These are phyloP conservation scores for Pestalotiopsis sp. DNA, from an alignment of 2,329 filamentous ascomycete genomes.

Conservation along the genomic window DNA sequence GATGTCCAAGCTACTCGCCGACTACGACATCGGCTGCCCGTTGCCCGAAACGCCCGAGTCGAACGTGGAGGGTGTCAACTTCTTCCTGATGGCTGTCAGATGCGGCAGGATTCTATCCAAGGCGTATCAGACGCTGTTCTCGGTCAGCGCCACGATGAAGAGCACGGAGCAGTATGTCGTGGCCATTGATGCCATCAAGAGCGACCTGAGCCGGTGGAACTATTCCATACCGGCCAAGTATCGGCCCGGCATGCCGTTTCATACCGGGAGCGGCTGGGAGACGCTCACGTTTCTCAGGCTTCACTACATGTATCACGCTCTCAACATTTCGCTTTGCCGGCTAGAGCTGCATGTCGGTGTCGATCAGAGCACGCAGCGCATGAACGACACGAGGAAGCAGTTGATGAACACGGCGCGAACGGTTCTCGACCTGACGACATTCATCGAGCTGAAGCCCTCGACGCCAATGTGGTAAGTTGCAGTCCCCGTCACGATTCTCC, in stretches of 20 bases:
- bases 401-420: slow-evolving; percentile 9
- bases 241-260: slow-evolving; percentile 6
- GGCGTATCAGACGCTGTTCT: slow-evolving; percentile 10
- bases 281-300: slow-evolving; percentile 1
- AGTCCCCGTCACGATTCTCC: neutral
- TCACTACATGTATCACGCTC: slow-evolving; percentile 9
- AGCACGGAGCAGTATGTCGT: slow-evolving; percentile 4
- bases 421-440: slow-evolving; percentile 6
- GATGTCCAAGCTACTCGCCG: neutral
- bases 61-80: slow-evolving; percentile 6
- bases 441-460: slow-evolving; percentile 9
- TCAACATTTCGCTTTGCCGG: slow-evolving; percentile 3
- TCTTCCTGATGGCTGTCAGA: slow-evolving; percentile 1
- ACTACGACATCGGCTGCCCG: slow-evolving; percentile 12
- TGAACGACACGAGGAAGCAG: slow-evolving; percentile 3
- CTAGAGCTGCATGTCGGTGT: slow-evolving; percentile 6
- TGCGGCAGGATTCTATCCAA: slow-evolving; percentile 5
- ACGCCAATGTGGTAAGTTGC: slow-evolving; percentile 10
- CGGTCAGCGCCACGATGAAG: slow-evolving; percentile 8
- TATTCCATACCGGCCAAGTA: slow-evolving; percentile 2
- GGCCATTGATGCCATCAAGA: neutral
- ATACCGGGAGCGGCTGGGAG: neutral
- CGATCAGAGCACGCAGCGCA: neutral
- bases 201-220: slow-evolving; percentile 3
- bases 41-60: slow-evolving; percentile 6